These are phyloP conservation scores for Penicillium sp. DNA, from an alignment of 2,329 filamentous ascomycete genomes.

Conservation along the genomic window DNA sequence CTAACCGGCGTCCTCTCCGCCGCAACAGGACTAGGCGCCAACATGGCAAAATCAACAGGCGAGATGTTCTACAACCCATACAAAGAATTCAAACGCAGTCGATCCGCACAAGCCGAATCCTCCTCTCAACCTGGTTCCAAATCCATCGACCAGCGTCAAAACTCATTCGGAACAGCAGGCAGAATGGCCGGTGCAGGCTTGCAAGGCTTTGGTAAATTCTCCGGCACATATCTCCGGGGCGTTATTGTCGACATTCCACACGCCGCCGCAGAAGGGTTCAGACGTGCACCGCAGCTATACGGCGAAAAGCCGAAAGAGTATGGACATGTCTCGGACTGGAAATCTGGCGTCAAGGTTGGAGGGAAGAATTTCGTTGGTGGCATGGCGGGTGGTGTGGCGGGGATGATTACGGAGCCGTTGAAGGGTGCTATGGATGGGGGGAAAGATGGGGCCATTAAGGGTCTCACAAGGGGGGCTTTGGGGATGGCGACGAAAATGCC, in stretches of 20 bases:
- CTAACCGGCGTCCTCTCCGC: conserved; percentile 34
- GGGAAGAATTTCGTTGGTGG: conserved; percentile 39
- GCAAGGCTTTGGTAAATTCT: conserved; percentile 20
- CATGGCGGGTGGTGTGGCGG: conserved; percentile 36
- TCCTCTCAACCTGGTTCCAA: not conserved
- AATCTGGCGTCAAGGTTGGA: conserved; percentile 36
- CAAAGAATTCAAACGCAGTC: conserved; percentile 26
- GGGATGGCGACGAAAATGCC: conserved; percentile 25
- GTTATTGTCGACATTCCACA: conserved; percentile 39
- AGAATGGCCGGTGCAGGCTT: not conserved
- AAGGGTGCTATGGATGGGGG: conserved; percentile 37
- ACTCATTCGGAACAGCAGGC: conserved; percentile 14
- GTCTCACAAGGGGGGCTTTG: conserved; percentile 27
- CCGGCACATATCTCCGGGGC: conserved; percentile 30
- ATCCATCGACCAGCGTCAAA: not conserved
- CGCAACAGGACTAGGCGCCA: conserved; percentile 28
- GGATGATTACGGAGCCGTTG: conserved; percentile 32
- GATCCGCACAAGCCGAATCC: not conserved
- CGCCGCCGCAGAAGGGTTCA: conserved; percentile 41
- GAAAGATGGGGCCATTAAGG: conserved; percentile 34
- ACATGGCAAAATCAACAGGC: conserved; percentile 29
- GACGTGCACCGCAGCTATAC: conserved; percentile 37
- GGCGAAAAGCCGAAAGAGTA: conserved; percentile 40
- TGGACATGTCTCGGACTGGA: conserved; percentile 37
- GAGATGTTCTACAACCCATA: conserved; percentile 36